These are phyloP conservation scores for Bretziella fagacearum DNA, from an alignment of 2,329 filamentous ascomycete genomes.

Conservation along the genomic window DNA sequence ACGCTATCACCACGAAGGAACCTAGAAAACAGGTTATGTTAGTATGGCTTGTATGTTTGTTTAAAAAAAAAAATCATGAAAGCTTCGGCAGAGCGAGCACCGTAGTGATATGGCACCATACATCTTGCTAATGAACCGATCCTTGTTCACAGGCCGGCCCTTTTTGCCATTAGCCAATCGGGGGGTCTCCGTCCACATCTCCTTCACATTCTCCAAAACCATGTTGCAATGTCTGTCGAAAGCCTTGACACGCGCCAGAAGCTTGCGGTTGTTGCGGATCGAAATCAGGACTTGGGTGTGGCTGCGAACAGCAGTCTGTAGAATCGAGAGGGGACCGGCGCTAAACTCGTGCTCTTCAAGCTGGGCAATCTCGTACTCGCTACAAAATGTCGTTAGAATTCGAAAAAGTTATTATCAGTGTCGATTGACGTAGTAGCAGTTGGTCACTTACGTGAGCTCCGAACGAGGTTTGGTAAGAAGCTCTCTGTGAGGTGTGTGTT, in stretches of 20 bases:
- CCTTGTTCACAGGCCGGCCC: slow-evolving; percentile 86
- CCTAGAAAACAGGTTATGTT: slow-evolving; percentile 29
- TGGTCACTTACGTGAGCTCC: slow-evolving; percentile 65
- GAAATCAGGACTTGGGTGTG: slow-evolving; percentile 95
- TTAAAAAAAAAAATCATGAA: background rate
- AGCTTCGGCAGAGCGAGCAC: background rate
- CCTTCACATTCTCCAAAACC: slow-evolving; percentile 83
- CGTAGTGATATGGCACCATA: slow-evolving; percentile 37
- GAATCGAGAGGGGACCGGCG: slow-evolving; percentile 54
- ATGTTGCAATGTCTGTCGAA: slow-evolving; percentile 99
- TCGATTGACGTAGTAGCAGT: background rate
- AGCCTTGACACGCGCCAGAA: slow-evolving; percentile 91
- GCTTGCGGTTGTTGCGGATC: slow-evolving; percentile 94
- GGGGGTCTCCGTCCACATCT: slow-evolving; percentile 98
- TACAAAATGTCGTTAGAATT: slow-evolving; percentile 22
- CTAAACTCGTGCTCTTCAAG: slow-evolving; percentile 41
- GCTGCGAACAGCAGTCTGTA: slow-evolving; percentile 88
- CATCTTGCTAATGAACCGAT: slow-evolving; percentile 97
- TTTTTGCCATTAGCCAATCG: slow-evolving; percentile 69
- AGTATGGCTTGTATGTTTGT: slow-evolving; percentile 5
- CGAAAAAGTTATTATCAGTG: background rate
- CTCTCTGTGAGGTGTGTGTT: slow-evolving; percentile 39
- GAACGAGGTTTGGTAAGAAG: slow-evolving; percentile 74
- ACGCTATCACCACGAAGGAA: slow-evolving; percentile 79
- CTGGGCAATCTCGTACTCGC: slow-evolving; percentile 80